Evolutionary conservation across 768 basidiomycete species (phyloP), one percentile per base, ranked within the genome.

Genomic region (Rhodosporidiobolus odoratus): DNA sequence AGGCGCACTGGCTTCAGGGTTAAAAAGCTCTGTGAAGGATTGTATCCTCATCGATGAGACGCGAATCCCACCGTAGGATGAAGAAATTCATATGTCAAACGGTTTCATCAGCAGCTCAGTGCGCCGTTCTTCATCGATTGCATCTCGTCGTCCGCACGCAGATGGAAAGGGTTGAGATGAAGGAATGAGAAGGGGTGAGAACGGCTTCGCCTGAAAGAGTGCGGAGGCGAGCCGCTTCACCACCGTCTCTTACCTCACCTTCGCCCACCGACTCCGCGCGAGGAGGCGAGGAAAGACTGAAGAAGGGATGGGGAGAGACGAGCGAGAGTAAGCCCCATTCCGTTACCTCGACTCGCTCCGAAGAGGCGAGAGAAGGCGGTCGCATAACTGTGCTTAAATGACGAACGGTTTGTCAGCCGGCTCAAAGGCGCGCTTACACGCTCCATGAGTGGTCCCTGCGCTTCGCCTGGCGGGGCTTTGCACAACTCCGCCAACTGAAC

Each of bases 311-410:
- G 15, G 53, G n/a, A 25, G 27, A 30, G n/a, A 21, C 61, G 65
- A 59, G 43, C 65, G 62, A 71, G 70, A 71, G 70, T 63, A 71
- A 71, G 70, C 70, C 70, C 70, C 70, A 71, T 67, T 71, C 70
- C 61, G 70, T 71, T 71, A 67, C 70, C 50, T 58, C 41, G 32
- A 13, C n/a, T 30, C n/a, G 4, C 27, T 50, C 56, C 12, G 21
- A 25, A 13, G 43, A 35, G 27, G 21, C 6, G 54, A 52, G 45
- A 9, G 16, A 8, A 60, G 56, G 67, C 65, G 70, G 70, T 63
- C 70, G 70, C 70, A 71, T 71, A 54, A 71, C 70, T 71, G 25
- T 71, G 54, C 45, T 27, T 43, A 27, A 16, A 71, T 71, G 69
- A 71, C 69, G 69, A 71, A 71, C 69, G 65, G 65, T 54, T 65